phyloP scores from a whole-genome alignment of 2,329 filamentous ascomycete species.

The Fusarium sambucinum region DNA sequence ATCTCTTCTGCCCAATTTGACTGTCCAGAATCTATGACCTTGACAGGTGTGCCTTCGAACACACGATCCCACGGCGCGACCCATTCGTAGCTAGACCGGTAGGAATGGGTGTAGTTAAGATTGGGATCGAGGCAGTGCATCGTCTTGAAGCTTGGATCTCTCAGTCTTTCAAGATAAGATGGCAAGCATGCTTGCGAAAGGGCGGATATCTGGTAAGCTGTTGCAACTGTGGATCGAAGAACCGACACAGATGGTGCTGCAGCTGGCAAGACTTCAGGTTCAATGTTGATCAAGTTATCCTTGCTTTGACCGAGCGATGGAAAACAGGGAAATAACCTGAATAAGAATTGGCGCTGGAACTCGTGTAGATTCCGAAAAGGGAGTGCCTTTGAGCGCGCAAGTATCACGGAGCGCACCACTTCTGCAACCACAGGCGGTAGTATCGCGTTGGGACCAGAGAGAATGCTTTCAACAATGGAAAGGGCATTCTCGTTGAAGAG shows the following conservation, averaged over 20 bases:
- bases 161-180: constrained; percentile 30
- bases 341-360: constrained; percentile 5
- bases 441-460: constrained; percentile 24
- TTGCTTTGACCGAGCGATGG: not conserved
- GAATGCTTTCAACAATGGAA: constrained; percentile 12
- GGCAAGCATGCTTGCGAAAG: constrained; percentile 39
- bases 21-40: constrained; percentile 23
- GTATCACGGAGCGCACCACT: constrained; percentile 17
- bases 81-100: not conserved
- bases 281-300: not conserved
- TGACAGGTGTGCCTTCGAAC: constrained; percentile 9
- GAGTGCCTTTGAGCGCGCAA: constrained; percentile 13
- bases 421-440: constrained; percentile 6
- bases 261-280: not conserved
- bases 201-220: constrained; percentile 33
- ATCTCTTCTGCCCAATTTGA: constrained; percentile 45
- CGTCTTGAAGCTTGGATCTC: constrained; percentile 31
- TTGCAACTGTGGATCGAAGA: constrained; percentile 34
- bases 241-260: not conserved
- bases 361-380: constrained; percentile 20
- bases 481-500: constrained; percentile 21
- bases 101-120: constrained; percentile 2
- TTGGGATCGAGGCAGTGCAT: constrained; percentile 13
- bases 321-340: not conserved
- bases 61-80: constrained; percentile 22